phyloP scores from a whole-genome alignment of 2,329 filamentous ascomycete species.

The Monilinia fructicola region DNA sequence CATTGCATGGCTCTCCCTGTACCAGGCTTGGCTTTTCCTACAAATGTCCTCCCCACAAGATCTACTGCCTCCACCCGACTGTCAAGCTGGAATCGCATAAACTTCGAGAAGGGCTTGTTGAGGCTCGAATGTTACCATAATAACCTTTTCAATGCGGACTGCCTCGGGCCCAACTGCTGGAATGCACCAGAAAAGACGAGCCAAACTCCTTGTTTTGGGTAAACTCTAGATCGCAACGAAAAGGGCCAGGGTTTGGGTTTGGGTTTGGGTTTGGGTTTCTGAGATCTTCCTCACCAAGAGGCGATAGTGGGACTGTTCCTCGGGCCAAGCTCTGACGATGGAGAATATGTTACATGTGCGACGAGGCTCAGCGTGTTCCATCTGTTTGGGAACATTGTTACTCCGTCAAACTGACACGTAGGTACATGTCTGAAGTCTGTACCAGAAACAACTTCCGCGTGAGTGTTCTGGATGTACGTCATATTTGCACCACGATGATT shows the following conservation, averaged over 20 bases:
- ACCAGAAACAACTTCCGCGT: not conserved
- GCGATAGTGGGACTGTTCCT: not conserved
- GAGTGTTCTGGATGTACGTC: not conserved
- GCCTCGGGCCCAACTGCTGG: slow-evolving; percentile 4
- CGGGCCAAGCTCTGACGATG: not conserved
- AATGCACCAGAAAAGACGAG: not conserved
- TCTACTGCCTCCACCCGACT: slow-evolving; percentile 15
- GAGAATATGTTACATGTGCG: not conserved
- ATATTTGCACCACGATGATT: not conserved
- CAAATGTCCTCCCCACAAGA: slow-evolving; percentile 20
- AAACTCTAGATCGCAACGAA: slow-evolving; percentile 3
- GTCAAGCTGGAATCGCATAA: slow-evolving; percentile 15
- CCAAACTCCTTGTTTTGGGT: slow-evolving; percentile 9
- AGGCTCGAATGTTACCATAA: slow-evolving; percentile 13
- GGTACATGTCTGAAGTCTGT: not conserved
- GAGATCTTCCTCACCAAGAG: not conserved
- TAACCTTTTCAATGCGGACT: slow-evolving; percentile 16
- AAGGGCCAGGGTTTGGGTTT: not conserved
- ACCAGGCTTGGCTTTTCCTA: slow-evolving; percentile 10
- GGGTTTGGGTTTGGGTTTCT: slow-evolving; percentile 8
- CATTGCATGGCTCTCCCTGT: slow-evolving; percentile 9
- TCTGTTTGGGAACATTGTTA: slow-evolving; percentile 10
- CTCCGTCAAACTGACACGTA: not conserved
- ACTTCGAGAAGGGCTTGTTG: slow-evolving; percentile 17
- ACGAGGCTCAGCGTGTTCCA: slow-evolving; percentile 9